Evolutionary conservation across 2,329 filamentous ascomycete genomes (phyloP), one percentile per base, ranked within the genome.

Genomic region (Chalara sp.): DNA sequence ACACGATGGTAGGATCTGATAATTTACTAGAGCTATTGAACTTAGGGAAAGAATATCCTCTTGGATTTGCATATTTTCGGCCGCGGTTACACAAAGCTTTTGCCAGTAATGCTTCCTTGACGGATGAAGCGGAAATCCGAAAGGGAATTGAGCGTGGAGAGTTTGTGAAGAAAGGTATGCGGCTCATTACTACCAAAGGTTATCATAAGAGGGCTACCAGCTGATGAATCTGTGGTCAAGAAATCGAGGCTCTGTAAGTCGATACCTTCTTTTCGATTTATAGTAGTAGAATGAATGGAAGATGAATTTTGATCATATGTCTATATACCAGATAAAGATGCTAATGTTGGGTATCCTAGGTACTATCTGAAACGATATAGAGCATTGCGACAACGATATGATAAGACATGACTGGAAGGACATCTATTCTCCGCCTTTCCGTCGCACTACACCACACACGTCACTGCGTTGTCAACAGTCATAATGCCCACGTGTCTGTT

Each of bases 351-450:
- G 53, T 60, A 58, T 61, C 56, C 55, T 67, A 95, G 89, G 66
- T 95, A 95, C 70, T 95, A 93, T 72, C 75, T 96, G 62, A 96
- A 95, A 74, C 81, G 87, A 66, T 96, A 96, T 72, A 84, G 92
- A 60, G 83, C 88, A 30, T 72, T 96, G 63, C 84, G 86, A 63
- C 85, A 93, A 71, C 78, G 89, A 65, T 96, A 96, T 71, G 56
- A 65, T 54, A 61, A 62, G 51, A 51, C 53, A 47, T 63, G 51
- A 59, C 48, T 5, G 40, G 41, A 37, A 43, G 45, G 44, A 37
- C n/a, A n/a, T 37, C 35, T 10, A 37, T 8, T 37, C 35, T 37
- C 35, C 8, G n/a, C 35, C 8, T 37, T n/a, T 10, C 35, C 35
- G n/a, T 21, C 21, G 21, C 21, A 21, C 21, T 21, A 21, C 21